A percentile compares a stretch with the other conserved stretches of the same genome.
Conservation (phyloP, 2,329 filamentous ascomycete species). For the Colletotrichum acutatum region DNA sequence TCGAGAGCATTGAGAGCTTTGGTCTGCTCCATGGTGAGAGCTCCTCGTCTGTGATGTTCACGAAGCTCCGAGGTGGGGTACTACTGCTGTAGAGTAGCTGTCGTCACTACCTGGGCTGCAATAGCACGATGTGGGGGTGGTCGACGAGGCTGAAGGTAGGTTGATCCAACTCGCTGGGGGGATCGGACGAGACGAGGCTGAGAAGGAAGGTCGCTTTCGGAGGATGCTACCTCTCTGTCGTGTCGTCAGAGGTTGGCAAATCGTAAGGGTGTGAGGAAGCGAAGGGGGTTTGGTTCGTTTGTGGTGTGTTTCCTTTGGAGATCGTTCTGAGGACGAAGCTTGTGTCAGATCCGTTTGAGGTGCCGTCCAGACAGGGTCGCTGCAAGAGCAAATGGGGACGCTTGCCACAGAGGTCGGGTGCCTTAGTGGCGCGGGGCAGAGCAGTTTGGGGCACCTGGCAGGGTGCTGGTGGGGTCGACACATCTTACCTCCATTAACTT, state of each 20-base stretch:
- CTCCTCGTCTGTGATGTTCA: conserved; percentile 6
- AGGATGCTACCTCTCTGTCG: background rate
- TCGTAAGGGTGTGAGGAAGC: background rate
- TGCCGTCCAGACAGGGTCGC: conserved; percentile 18
- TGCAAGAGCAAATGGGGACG: conserved; percentile 13
- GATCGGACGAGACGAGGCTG: conserved; percentile 26
- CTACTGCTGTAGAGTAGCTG: background rate
- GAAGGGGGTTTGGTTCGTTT: background rate
- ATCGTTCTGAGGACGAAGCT: conserved; percentile 24
- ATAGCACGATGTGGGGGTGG: conserved; percentile 15
- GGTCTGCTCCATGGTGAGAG: conserved; percentile 75
- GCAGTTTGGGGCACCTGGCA: background rate
- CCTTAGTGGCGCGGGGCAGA: conserved; percentile 14
- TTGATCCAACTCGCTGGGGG: background rate
- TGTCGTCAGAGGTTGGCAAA: conserved; percentile 2
- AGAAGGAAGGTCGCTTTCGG: background rate
- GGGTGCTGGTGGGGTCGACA: background rate
- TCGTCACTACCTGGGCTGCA: conserved; percentile 13
- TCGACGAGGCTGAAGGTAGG: conserved; percentile 26
- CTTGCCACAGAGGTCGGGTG: conserved; percentile 15
- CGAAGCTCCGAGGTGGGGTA: conserved; percentile 4
- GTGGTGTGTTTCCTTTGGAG: conserved; percentile 16
- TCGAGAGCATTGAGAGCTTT: conserved; percentile 74
- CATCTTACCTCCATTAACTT: background rate
- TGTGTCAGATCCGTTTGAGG: conserved; percentile 44